Evolutionary conservation across 345 rosid species (phyloP).

Genomic region (Eucalyptus coolabah): DNA sequence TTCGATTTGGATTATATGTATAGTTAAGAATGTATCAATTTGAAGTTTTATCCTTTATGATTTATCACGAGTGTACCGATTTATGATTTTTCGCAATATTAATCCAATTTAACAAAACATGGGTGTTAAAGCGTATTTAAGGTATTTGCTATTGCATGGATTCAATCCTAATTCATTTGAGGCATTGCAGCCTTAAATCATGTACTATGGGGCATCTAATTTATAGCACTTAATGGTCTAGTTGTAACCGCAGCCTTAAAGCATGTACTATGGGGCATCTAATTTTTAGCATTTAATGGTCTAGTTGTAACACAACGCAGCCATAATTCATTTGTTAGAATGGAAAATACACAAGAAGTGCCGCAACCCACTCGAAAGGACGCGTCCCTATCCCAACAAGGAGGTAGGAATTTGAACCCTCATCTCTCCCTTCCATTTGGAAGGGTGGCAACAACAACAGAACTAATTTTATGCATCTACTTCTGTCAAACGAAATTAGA

Average conservation of each 20-base stretch:
- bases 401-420: too few relatives aligned
- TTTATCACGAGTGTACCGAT: accelerated
- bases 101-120: accelerated
- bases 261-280: background rate
- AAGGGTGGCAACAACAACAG: too few relatives aligned
- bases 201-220: background rate
- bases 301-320: background rate
- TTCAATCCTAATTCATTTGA: accelerated
- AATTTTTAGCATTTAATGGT: background rate
- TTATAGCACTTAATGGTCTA: background rate
- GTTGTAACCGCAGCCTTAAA: background rate
- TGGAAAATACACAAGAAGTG: background rate
- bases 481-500: background rate
- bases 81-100: too few relatives aligned
- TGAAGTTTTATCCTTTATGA: accelerated
- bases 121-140: accelerated
- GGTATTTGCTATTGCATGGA: accelerated
- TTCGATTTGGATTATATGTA: accelerated
- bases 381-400: too few relatives aligned
- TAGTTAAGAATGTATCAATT: accelerated
- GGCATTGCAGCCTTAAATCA: background rate
- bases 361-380: too few relatives aligned
- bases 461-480: background rate
- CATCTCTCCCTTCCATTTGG: too few relatives aligned
- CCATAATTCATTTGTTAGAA: background rate